phyloP scores from a whole-genome alignment of 306 rosid genomes.

The Carpinus viminea region DNA sequence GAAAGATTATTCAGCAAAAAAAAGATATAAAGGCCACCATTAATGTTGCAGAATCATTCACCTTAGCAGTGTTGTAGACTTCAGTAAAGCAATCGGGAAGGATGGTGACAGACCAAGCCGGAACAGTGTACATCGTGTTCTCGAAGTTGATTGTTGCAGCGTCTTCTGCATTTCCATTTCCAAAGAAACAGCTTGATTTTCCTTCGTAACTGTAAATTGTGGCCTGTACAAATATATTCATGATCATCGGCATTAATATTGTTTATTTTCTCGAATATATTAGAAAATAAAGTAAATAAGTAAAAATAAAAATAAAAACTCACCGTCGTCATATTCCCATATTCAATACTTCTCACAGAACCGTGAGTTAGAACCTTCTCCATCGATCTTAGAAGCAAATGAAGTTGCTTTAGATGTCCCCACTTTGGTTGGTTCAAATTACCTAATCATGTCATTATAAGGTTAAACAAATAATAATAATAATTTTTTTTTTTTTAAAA shows the following conservation, averaged over 20 bases:
- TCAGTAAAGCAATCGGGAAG: conserved; percentile 30
- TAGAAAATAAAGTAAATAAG: not conserved
- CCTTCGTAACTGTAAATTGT: conserved; percentile 23
- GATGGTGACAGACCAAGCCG: conserved; percentile 44
- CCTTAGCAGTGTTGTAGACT: conserved; percentile 47
- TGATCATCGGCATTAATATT: too few relatives aligned
- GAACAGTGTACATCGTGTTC: conserved; percentile 13
- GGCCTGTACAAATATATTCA: conserved; percentile 5
- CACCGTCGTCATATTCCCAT: conserved; percentile 17
- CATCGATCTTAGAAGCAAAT: conserved; percentile 13
- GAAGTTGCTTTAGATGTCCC: conserved; percentile 42
- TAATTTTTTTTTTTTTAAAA: too few relatives aligned
- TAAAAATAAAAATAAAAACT: not conserved
- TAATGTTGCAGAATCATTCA: not conserved
- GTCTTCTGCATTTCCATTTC: conserved; percentile 11
- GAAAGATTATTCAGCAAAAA: too few relatives aligned
- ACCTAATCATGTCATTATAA: conserved; percentile 12
- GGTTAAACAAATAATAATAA: not conserved
- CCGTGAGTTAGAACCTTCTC: conserved; percentile 30
- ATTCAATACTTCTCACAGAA: not conserved
- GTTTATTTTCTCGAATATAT: too few relatives aligned
- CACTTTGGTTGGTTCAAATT: conserved; percentile 46
- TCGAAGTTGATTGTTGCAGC: conserved; percentile 26
- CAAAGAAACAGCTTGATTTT: conserved; percentile 33
- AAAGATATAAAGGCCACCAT: not conserved